phyloP scores from a whole-genome alignment of 345 rosid species.

The Limnanthes douglasii region DNA sequence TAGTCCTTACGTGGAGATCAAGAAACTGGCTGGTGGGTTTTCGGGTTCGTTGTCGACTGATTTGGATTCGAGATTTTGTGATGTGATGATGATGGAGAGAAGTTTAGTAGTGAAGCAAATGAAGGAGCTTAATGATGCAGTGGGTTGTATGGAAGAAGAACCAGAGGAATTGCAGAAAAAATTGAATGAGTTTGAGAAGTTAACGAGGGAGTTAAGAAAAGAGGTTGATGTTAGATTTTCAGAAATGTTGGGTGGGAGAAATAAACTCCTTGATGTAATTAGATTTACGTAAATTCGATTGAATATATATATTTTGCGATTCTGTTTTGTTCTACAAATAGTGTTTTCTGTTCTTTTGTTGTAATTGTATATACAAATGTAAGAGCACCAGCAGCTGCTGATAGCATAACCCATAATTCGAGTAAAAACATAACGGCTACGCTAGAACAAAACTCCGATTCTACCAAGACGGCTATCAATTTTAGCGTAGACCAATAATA shows the following conservation, averaged over 20 bases:
- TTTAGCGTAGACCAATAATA: too few species aligned
- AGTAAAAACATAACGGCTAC: too few species aligned
- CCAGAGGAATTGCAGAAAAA: slow-evolving; percentile 27
- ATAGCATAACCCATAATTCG: too few species aligned
- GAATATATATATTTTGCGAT: too few species aligned
- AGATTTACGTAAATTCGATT: too few species aligned
- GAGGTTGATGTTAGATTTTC: slow-evolving; percentile 35
- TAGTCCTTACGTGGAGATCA: slow-evolving; percentile 20
- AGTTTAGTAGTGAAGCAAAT: too few species aligned
- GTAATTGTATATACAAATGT: too few species aligned
- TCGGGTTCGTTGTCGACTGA: slow-evolving; percentile 10
- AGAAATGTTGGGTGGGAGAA: slow-evolving; percentile 28
- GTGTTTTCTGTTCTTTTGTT: too few species aligned
- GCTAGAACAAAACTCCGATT: too few species aligned
- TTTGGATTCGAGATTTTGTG: slow-evolving; percentile 13
- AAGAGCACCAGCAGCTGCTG: too few species aligned
- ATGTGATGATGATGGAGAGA: slow-evolving; percentile 12
- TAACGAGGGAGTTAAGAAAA: slow-evolving; percentile 20
- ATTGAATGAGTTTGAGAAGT: slow-evolving; percentile 23
- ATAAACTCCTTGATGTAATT: slow-evolving; percentile 26
- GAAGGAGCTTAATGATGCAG: slow-evolving; percentile 30
- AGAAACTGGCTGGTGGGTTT: slow-evolving; percentile 8
- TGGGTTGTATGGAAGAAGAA: slow-evolving; percentile 16
- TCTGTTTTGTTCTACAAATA: too few species aligned
- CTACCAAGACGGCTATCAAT: too few species aligned